Evolutionary conservation across 129 eudicot genomes (phyloP).

Genomic region (Lactuca sativa): DNA sequence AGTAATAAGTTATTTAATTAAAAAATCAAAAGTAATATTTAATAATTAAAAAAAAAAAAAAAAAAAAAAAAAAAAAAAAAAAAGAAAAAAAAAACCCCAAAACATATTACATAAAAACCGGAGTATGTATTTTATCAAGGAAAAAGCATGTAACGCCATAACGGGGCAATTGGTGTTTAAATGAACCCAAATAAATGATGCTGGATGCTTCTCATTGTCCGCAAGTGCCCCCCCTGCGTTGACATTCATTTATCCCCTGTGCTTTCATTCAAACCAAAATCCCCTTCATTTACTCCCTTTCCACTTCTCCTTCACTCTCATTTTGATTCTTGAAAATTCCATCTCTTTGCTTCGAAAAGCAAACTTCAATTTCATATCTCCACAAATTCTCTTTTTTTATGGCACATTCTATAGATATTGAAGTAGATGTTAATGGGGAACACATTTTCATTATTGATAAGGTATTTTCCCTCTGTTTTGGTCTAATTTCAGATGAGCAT

Average conservation of each 20-base stretch:
- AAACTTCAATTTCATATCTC: background rate
- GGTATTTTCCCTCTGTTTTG: slow-evolving; percentile 33
- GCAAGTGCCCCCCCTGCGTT: slow-evolving; percentile 15
- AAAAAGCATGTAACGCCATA: slow-evolving; percentile 3
- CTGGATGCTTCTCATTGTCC: slow-evolving; percentile 38
- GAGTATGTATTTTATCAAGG: background rate
- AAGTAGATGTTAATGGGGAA: slow-evolving; percentile 69
- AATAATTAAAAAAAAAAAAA: background rate
- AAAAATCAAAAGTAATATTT: background rate
- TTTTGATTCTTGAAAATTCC: slow-evolving; percentile 19
- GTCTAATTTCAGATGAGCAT: background rate
- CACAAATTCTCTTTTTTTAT: background rate
- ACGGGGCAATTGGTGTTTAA: background rate
- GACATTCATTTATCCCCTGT: slow-evolving; percentile 33
- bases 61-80: no score
- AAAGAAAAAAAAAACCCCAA: no score
- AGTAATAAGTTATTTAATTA: no score
- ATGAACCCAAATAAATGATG: slow-evolving; percentile 25
- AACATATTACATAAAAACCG: background rate
- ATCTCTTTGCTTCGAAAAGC: background rate
- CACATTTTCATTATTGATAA: slow-evolving; percentile 47
- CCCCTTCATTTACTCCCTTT: background rate
- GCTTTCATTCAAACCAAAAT: slow-evolving; percentile 30
- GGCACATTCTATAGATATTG: slow-evolving; percentile 34
- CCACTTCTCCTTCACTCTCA: background rate